A percentile compares a stretch with the other conserved stretches of the same genome.
Conservation (phyloP, 176 grass and related monocot species). For the Triticum timopheevii region DNA sequence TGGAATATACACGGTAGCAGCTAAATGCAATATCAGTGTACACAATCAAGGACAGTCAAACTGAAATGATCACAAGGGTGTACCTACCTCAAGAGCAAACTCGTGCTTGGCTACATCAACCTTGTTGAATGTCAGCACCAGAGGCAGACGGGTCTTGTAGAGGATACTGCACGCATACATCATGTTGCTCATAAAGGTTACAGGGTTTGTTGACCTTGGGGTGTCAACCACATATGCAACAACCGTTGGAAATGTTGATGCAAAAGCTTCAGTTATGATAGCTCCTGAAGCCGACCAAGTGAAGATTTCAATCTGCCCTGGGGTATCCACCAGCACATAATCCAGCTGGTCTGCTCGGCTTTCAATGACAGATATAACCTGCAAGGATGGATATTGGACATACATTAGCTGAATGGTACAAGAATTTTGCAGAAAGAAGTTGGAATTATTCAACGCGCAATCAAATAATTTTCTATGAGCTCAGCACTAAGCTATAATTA, state of each 20-base stretch:
- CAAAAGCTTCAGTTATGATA: slow-evolving; percentile 95
- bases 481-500: background rate
- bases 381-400: slow-evolving; percentile 18
- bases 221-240: slow-evolving; percentile 91
- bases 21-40: background rate
- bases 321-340: slow-evolving; percentile 91
- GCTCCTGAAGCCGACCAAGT: slow-evolving; percentile 99
- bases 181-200: slow-evolving; percentile 98
- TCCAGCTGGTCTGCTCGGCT: slow-evolving; percentile 81
- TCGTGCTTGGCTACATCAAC: slow-evolving; percentile 87
- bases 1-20: background rate
- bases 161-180: slow-evolving; percentile 96
- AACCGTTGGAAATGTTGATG: slow-evolving; percentile 91
- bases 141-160: slow-evolving; percentile 87
- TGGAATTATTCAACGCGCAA: background rate
- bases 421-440: background rate
- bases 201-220: slow-evolving; percentile 77
- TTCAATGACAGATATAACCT: slow-evolving; percentile 93
- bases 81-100: slow-evolving; percentile 70
- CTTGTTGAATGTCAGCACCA: slow-evolving; percentile 88
- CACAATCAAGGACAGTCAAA: background rate
- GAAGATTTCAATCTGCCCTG: slow-evolving; percentile 98
- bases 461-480: background rate
- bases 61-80: background rate
- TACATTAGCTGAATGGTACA: slow-evolving; percentile 2